phyloP scores from a whole-genome alignment of 73 alveolate species.

The Symbiodinium natans region DNA sequence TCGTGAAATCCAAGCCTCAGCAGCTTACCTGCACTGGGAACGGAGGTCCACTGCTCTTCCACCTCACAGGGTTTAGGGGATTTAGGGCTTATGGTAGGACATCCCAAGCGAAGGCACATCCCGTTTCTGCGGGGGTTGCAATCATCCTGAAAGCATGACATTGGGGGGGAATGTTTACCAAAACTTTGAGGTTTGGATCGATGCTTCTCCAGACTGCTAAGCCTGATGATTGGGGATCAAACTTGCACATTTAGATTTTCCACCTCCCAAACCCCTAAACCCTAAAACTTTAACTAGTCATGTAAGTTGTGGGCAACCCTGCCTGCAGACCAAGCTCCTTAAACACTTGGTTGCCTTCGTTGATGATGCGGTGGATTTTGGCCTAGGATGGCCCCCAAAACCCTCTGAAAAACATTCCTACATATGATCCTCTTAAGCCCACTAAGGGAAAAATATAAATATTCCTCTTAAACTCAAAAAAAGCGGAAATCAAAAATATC shows the following conservation, averaged over 20 bases:
- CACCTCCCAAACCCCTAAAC: too few relatives aligned
- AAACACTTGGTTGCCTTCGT: slow-evolving; percentile 27
- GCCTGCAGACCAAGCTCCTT: slow-evolving; percentile 27
- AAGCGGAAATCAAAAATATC: too few relatives aligned
- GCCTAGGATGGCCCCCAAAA: too few relatives aligned
- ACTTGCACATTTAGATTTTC: not conserved
- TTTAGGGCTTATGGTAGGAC: too few relatives aligned
- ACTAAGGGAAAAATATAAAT: too few relatives aligned
- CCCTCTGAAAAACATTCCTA: too few relatives aligned
- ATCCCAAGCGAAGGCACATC: not conserved
- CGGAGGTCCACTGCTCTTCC: slow-evolving; percentile 36
- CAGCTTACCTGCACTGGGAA: slow-evolving; percentile 28
- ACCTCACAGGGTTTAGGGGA: slow-evolving; percentile 6
- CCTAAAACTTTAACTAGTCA: not conserved
- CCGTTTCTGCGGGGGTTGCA: not conserved
- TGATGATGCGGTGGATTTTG: slow-evolving; percentile 45
- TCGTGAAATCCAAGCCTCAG: slow-evolving; percentile 37
- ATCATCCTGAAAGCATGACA: not conserved
- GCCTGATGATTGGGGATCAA: not conserved
- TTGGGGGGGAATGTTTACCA: not conserved
- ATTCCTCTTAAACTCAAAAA: too few relatives aligned
- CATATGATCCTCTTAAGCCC: too few relatives aligned
- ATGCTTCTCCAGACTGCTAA: not conserved
- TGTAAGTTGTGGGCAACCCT: not conserved
- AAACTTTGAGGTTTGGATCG: not conserved